Evolutionary conservation across 495 filamentous ascomycete species (phyloP), one percentile per base, ranked within the genome.

Genomic region (Tuber microsphaerosporum): DNA sequence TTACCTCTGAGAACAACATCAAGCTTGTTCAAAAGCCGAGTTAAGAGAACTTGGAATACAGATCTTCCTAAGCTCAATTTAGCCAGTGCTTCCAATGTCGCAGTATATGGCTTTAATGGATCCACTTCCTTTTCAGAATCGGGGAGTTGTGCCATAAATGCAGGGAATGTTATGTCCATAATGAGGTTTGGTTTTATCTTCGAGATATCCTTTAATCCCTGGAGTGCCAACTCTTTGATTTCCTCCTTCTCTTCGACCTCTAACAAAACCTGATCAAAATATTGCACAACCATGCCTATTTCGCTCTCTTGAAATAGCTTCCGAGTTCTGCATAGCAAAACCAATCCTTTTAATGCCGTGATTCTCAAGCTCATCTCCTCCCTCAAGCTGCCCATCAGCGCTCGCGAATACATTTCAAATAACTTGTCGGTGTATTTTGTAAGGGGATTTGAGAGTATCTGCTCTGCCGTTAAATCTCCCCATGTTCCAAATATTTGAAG

Each of bases 151-250:
- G 91, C 91, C 84, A 92, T 88, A 79, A 93, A 92, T 16, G 89
- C 89, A 20, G 91, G 91, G 83, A 93, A 90, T 0, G 91, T 91
- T 44, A 90, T 89, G 71, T 92, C 87, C 83, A 91, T 88, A 31
- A 93, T 89, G 39, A 91, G 82, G n/a, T 87, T 86, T 19, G 90
- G 88, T 77, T 90, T 91, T 72, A 89, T 85, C 76, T 87, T 90
- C 12, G 91, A 91, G 71, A 93, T 87, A 44, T 90, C 87, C 16
- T 88, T 86, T 65, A 93, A 84, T 65, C 88, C 87, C 69, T 86
- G 82, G 71, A 93, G 88, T n/a, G 91, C 89, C 80, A 89, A 87
- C 51, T 88, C 87, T 86, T 76, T 88, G 86, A 72, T 86, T 86
- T 69, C 89, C 87, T 74, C 87, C 82, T 43, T 88, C 84, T 87